These are phyloP conservation scores for Apiospora koreana DNA, from an alignment of 2,329 filamentous ascomycete genomes.

Conservation along the genomic window DNA sequence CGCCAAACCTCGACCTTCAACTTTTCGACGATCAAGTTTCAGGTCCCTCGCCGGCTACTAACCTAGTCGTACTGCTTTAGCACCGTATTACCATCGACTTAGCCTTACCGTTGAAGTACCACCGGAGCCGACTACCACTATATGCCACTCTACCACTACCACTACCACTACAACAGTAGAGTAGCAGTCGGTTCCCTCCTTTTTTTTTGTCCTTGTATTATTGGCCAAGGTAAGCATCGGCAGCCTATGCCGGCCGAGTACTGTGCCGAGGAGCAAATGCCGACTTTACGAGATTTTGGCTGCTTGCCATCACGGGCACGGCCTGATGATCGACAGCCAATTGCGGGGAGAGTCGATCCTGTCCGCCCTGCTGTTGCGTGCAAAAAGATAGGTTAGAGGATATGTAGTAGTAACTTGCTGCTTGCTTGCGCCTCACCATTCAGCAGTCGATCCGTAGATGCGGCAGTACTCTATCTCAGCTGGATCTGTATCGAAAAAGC, in stretches of 20 bases:
- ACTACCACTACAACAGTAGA: too few species aligned
- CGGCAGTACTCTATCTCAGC: background rate
- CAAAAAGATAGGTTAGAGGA: too few species aligned
- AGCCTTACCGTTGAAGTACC: background rate
- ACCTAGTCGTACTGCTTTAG: too few species aligned
- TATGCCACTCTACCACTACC: too few species aligned
- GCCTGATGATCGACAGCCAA: background rate
- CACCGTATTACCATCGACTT: background rate
- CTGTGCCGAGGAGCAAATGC: background rate
- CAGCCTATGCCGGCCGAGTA: background rate
- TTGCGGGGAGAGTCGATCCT: background rate
- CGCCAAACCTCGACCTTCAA: background rate
- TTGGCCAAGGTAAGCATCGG: background rate
- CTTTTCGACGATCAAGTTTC: background rate
- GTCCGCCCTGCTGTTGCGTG: background rate
- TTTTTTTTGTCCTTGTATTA: too few species aligned
- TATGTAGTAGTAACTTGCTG: too few species aligned
- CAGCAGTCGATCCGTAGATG: background rate
- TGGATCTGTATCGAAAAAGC: background rate
- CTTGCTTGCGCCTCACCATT: background rate
- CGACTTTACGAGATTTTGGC: background rate
- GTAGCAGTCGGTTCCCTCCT: too few species aligned
- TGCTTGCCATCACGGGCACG: background rate
- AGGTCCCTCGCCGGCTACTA: background rate
- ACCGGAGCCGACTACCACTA: background rate